Evolutionary conservation across 2,329 filamentous ascomycete genomes (phyloP).

Genomic region (Fusarium nygamai): DNA sequence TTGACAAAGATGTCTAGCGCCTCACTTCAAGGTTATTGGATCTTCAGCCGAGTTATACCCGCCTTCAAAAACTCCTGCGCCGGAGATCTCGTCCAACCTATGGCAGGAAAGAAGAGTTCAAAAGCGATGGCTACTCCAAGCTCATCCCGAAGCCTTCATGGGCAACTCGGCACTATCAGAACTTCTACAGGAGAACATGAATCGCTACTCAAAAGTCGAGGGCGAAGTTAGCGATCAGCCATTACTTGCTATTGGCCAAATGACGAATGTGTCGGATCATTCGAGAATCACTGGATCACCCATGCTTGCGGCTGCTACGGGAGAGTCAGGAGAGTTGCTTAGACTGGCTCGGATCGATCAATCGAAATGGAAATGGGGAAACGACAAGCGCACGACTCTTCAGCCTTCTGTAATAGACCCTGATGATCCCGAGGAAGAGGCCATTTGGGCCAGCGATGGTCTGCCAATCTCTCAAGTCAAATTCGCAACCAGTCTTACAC

Average conservation of each 20-base stretch:
- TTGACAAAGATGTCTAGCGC: constrained; percentile 38
- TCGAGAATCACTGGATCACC: constrained; percentile 43
- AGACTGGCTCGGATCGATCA: constrained; percentile 62
- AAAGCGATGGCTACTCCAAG: constrained; percentile 61
- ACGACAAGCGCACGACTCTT: constrained; percentile 57
- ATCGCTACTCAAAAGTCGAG: constrained; percentile 44
- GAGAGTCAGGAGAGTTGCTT: constrained; percentile 67
- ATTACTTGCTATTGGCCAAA: constrained; percentile 66
- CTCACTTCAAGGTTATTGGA: constrained; percentile 47
- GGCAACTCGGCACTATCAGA: constrained; percentile 48
- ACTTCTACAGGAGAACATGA: constrained; percentile 51
- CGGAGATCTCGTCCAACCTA: constrained; percentile 38
- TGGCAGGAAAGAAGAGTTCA: constrained; percentile 50
- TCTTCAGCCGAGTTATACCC: constrained; percentile 49
- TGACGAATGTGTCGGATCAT: constrained; percentile 53
- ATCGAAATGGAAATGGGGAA: constrained; percentile 65
- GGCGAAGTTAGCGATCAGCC: constrained; percentile 34
- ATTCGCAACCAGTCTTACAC: constrained; percentile 54
- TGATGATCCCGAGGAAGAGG: constrained; percentile 56
- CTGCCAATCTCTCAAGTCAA: constrained; percentile 62
- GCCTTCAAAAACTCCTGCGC: constrained; percentile 43
- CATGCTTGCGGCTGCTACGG: constrained; percentile 60
- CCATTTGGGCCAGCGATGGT: constrained; percentile 64
- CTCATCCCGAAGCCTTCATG: constrained; percentile 61
- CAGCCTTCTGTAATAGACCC: constrained; percentile 56